These are phyloP conservation scores for Phytopythium kandeliae DNA, from an alignment of 352 stramenopile species.

Conservation along the genomic window DNA sequence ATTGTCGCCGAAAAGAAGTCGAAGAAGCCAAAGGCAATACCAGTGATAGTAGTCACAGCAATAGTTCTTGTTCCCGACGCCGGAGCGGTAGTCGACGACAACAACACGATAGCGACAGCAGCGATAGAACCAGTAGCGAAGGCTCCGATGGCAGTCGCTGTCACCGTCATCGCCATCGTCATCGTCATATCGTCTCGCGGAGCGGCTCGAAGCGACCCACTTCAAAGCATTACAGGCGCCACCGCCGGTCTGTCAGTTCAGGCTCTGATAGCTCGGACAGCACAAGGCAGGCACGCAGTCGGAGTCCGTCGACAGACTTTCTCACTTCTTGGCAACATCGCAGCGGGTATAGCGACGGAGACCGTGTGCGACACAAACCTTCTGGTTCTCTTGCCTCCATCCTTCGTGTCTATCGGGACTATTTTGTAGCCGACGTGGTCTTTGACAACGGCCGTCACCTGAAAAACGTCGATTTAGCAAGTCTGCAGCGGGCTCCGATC, in stretches of 20 bases:
- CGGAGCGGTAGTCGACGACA: not conserved
- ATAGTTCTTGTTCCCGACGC: not conserved
- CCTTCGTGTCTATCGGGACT: slow-evolving; percentile 55
- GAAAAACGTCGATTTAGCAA: slow-evolving; percentile 56
- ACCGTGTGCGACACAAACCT: slow-evolving; percentile 32
- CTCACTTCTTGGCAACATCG: not conserved
- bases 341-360: slow-evolving; percentile 36
- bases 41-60: not conserved
- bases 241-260: not conserved
- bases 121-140: not conserved
- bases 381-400: slow-evolving; percentile 39
- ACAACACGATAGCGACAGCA: not conserved
- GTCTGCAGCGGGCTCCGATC: slow-evolving; percentile 15
- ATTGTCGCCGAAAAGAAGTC: not conserved
- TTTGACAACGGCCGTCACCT: slow-evolving; percentile 50
- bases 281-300: not conserved
- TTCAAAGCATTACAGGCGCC: not conserved
- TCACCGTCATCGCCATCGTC: not conserved
- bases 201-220: not conserved
- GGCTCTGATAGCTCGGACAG: slow-evolving; percentile 1
- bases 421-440: slow-evolving; percentile 63
- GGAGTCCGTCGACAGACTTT: not conserved
- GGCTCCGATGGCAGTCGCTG: not conserved
- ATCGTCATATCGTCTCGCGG: too few relatives aligned
- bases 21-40: slow-evolving; percentile 2